A percentile compares a stretch with the other conserved stretches of the same genome.
Conservation (phyloP, 2,329 filamentous ascomycete species). For the Paraphaeosphaeria sporulosa region DNA sequence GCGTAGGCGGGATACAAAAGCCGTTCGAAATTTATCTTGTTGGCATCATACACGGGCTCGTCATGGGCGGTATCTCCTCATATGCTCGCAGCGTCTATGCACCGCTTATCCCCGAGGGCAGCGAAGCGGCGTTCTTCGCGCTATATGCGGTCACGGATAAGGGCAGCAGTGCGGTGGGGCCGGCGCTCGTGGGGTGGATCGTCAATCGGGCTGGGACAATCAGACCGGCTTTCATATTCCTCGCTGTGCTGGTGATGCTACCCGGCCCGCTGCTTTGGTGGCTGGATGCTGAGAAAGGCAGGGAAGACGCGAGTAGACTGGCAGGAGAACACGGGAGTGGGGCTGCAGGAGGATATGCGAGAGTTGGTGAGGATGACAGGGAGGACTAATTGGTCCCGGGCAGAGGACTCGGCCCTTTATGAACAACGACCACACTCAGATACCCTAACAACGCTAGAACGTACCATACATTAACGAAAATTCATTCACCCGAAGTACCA, state of each 20-base stretch:
- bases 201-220: constrained; percentile 68
- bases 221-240: constrained; percentile 77
- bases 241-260: constrained; percentile 78
- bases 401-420: neutral
- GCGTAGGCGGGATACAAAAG: constrained; percentile 80
- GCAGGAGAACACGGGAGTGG: constrained; percentile 27
- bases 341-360: constrained; percentile 21
- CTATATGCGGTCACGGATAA: constrained; percentile 97
- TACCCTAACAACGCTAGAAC: neutral
- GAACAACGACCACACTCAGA: neutral
- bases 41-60: constrained; percentile 84
- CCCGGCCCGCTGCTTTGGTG: constrained; percentile 82
- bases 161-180: constrained; percentile 88
- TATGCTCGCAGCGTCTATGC: constrained; percentile 92
- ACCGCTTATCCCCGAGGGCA: constrained; percentile 88
- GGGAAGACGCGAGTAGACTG: constrained; percentile 43
- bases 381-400: constrained; percentile 16
- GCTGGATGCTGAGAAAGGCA: constrained; percentile 73
- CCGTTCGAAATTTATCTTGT: constrained; percentile 93
- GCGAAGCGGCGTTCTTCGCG: constrained; percentile 92
- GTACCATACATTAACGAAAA: neutral
- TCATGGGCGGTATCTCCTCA: constrained; percentile 84
- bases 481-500: neutral
- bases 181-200: constrained; percentile 86
- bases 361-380: constrained; percentile 25